Evolutionary conservation across 139 green algal species (phyloP).

Genomic region (Mesotaenium endlicherianum): DNA sequence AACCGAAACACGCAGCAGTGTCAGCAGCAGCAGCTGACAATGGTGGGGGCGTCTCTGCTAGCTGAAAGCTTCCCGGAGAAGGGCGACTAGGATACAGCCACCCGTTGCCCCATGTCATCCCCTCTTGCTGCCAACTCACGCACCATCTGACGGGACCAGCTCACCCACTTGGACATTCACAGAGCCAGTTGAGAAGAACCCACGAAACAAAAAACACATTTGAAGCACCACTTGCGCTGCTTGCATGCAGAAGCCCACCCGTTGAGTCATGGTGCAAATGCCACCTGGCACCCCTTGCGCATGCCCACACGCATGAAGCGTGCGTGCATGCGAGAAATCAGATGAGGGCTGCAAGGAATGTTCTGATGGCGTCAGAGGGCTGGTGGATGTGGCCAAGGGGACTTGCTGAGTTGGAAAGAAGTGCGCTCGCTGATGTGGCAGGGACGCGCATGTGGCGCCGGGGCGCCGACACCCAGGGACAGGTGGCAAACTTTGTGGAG

Average conservation of each 20-base stretch:
- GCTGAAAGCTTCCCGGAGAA: no score
- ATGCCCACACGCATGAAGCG: not conserved
- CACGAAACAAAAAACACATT: no score
- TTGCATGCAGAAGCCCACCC: no score
- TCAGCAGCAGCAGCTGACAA: no score
- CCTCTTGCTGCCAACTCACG: not conserved
- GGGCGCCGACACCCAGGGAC: conserved; percentile 74
- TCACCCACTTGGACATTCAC: no score
- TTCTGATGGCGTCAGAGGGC: not conserved
- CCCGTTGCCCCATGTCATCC: not conserved
- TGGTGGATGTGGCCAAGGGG: not conserved
- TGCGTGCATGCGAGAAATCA: not conserved
- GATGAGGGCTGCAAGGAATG: not conserved
- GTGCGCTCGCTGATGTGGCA: not conserved
- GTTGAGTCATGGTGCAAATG: no score
- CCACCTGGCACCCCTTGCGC: not conserved
- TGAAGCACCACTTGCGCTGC: no score
- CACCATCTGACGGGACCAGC: no score
- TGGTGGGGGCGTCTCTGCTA: no score
- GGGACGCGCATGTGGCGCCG: conserved; percentile 58
- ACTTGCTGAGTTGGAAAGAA: not conserved
- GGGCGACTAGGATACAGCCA: not conserved
- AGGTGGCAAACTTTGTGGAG: conserved; percentile 94
- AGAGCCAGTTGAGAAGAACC: no score
- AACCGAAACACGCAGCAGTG: no score